Evolutionary conservation across 2,329 filamentous ascomycete species (phyloP), one percentile per base, ranked within the genome.

Genomic region (Daldinia eschscholtzii): DNA sequence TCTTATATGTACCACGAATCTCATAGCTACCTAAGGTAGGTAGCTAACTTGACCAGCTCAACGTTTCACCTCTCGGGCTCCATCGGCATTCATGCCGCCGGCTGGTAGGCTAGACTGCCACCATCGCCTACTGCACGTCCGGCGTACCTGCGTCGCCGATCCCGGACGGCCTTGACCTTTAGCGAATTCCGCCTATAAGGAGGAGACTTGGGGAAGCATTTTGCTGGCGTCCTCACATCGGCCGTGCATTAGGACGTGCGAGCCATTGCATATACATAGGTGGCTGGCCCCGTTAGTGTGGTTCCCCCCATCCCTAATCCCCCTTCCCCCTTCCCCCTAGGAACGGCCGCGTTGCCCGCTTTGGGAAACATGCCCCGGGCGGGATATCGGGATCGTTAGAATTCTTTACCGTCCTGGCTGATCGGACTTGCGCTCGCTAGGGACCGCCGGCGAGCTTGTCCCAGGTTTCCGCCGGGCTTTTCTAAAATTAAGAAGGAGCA

Each of bases 101-200:
- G 62, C 52, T 65, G 68, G 65, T 61, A 64, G 44, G 59, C 35
- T 61, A 55, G 56, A 42, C n/a, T 68, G 39, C 65, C 41, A 65
- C 59, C 59, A 30, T 64, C 57, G 59, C 68, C 56, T 63, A 63
- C 56, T 70, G 61, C 59, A 63, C 42, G 59, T n/a, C 65, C 63
- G 60, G 63, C 61, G 69, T 71, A 69, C 69, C 69, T 69, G 69
- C 66, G 52, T 71, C 26, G 65, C 69, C 69, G 63, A 67, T 63
- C 66, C 66, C 66, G 57, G 63, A 66, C 57, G 42, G 57, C 46
- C 46, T 35, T 35, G 37, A 33, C 50, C 55, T 53, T 53, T 56
- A 55, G 23, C 46, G 56, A 57, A 57, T 2, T 4, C 63, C 63
- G 26, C 57, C 35, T 67, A 67, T 64, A 41, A 53, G 53, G 58